Conservation (phyloP, 495 filamentous ascomycete species). For the Penicillium pulvis region DNA sequence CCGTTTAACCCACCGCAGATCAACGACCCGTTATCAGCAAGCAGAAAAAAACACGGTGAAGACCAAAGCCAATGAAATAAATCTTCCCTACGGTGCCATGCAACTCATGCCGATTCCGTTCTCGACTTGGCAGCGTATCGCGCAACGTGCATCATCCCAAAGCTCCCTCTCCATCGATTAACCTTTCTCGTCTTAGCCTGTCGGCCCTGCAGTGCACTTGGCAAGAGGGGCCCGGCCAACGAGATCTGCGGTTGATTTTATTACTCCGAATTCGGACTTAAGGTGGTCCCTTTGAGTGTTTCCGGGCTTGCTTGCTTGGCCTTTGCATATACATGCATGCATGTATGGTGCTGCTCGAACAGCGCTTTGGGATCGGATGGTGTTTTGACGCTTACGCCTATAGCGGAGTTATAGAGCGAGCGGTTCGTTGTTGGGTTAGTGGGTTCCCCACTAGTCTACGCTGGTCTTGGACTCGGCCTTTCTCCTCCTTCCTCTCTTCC, state of each 20-base stretch:
- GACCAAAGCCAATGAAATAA: neutral
- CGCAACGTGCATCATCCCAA: neutral
- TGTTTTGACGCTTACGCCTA: neutral
- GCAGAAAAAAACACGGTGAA: neutral
- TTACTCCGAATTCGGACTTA: slow-evolving; percentile 1
- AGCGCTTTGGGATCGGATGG: neutral
- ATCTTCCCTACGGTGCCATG: neutral
- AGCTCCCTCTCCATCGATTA: slow-evolving; percentile 7
- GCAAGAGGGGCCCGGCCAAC: neutral
- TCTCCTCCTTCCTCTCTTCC: no score
- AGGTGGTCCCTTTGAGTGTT: neutral
- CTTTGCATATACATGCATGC: neutral
- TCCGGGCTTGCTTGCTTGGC: neutral
- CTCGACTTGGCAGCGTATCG: neutral
- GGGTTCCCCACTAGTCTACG: no score
- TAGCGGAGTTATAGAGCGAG: neutral
- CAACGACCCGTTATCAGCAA: neutral
- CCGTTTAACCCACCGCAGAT: neutral
- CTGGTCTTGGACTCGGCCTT: no score
- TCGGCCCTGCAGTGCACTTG: neutral
- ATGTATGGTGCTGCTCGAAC: neutral
- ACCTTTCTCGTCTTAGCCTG: slow-evolving; percentile 5
- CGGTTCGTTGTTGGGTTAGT: no score
- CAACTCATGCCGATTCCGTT: no score
- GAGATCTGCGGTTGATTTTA: slow-evolving; percentile 2